phyloP scores from a whole-genome alignment of 2,329 filamentous ascomycete genomes.

The Microcyclospora tardicrescens region DNA sequence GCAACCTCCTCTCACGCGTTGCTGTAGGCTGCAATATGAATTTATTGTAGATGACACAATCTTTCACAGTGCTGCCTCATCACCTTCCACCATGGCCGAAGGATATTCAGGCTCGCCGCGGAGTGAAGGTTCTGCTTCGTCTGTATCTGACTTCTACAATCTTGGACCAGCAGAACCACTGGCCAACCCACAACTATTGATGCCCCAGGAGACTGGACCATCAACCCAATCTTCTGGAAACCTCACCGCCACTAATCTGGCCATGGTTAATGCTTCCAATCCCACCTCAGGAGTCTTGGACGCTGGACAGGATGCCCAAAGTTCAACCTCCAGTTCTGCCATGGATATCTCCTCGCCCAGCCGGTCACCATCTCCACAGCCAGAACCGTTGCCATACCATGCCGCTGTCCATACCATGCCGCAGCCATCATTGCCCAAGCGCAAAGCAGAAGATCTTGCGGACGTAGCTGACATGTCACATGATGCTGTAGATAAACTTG shows the following conservation, averaged over 20 bases:
- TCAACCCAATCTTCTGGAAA: no score
- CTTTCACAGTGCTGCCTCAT: not conserved
- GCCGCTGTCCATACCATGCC: constrained; percentile 3
- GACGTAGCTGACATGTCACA: constrained; percentile 5
- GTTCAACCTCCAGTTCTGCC: no score
- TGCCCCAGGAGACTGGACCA: no score
- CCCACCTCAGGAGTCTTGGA: no score
- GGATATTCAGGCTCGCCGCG: not conserved
- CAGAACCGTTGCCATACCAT: not conserved
- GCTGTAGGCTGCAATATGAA: not conserved
- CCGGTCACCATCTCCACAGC: constrained; percentile 8
- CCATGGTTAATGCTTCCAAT: no score
- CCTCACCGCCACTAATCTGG: no score
- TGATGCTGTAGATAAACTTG: constrained; percentile 3
- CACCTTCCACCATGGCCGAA: not conserved
- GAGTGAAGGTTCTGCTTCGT: not conserved
- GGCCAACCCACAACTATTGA: not conserved
- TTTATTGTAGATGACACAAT: not conserved
- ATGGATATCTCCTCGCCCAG: constrained; percentile 19
- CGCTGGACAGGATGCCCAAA: no score
- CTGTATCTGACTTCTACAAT: constrained; percentile 1
- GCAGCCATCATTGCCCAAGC: constrained; percentile 14
- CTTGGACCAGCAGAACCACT: not conserved
- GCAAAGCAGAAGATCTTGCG: constrained; percentile 14
- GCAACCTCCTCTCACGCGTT: not conserved